Evolutionary conservation across 495 filamentous ascomycete genomes (phyloP).

Genomic region (Hyaloscypha bicolor): DNA sequence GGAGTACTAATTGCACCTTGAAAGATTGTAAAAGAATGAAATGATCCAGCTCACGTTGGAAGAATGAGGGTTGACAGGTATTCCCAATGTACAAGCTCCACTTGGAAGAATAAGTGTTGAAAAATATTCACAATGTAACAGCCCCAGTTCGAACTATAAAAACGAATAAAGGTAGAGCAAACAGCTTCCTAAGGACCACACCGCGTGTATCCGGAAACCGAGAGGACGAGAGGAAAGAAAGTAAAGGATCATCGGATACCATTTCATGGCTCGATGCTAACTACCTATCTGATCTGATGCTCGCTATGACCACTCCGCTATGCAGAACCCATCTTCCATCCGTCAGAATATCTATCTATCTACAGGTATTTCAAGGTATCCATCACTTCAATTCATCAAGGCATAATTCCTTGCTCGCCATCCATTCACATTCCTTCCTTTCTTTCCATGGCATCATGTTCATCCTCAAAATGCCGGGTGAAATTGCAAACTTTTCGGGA

Average conservation of each 20-base stretch:
- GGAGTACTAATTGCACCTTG: too few relatives aligned
- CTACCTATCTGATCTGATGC: neutral
- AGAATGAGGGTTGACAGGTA: too few relatives aligned
- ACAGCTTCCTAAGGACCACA: too few relatives aligned
- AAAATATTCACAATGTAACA: too few relatives aligned
- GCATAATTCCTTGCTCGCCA: conserved; percentile 32
- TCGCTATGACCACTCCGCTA: conserved; percentile 19
- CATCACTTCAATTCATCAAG: conserved; percentile 20
- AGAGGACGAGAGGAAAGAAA: neutral
- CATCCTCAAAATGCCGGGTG: conserved; percentile 9
- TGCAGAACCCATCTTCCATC: conserved; percentile 6
- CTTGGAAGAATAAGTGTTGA: too few relatives aligned
- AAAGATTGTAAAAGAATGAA: too few relatives aligned
- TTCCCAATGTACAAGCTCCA: too few relatives aligned
- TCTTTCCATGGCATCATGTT: neutral
- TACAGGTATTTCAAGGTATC: conserved; percentile 9
- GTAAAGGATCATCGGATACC: conserved; percentile 23
- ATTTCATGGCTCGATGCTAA: conserved; percentile 27
- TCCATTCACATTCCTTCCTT: conserved; percentile 9
- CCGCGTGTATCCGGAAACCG: neutral
- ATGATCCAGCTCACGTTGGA: too few relatives aligned
- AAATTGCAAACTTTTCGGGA: conserved; percentile 14
- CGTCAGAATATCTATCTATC: conserved; percentile 15
- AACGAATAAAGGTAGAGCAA: too few relatives aligned
- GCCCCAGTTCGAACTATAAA: too few relatives aligned